Evolutionary conservation across 805 yeast species (phyloP).

Genomic region (Lachancea sp.): DNA sequence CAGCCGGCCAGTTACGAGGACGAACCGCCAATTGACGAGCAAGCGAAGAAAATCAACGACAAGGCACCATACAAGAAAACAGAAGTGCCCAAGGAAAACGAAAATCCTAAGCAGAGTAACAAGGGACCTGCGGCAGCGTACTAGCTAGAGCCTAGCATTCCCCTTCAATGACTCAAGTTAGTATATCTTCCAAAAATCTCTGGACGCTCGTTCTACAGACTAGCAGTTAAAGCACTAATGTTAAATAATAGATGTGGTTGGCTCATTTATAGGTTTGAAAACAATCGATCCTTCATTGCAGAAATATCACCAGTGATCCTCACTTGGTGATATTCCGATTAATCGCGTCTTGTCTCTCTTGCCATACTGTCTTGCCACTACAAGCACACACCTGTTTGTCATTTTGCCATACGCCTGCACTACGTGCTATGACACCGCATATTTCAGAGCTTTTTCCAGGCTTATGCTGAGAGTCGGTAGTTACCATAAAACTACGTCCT

Average conservation of each 20-base stretch:
- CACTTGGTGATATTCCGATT: constrained; percentile 21
- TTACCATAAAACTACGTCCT: constrained; percentile 51
- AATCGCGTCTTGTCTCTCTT: constrained; percentile 77
- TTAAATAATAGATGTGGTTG: background rate
- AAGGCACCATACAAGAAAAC: constrained; percentile 13
- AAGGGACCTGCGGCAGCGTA: constrained; percentile 10
- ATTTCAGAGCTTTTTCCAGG: constrained; percentile 33
- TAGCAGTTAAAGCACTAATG: background rate
- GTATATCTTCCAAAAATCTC: background rate
- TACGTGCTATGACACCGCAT: constrained; percentile 88
- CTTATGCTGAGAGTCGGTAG: constrained; percentile 16
- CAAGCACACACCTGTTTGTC: constrained; percentile 90
- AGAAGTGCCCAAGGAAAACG: background rate
- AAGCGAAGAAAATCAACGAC: constrained; percentile 12
- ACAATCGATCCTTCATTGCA: background rate
- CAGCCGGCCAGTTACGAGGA: constrained; percentile 5
- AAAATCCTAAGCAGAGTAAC: background rate
- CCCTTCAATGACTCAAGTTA: no score
- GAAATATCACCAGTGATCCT: background rate
- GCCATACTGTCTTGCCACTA: constrained; percentile 94
- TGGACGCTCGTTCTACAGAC: background rate
- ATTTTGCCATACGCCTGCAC: constrained; percentile 97
- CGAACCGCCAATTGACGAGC: constrained; percentile 8
- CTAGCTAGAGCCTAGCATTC: no score
- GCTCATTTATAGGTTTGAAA: background rate